These are phyloP conservation scores for Xylaria sp. DNA, from an alignment of 2,329 filamentous ascomycete species.

Conservation along the genomic window DNA sequence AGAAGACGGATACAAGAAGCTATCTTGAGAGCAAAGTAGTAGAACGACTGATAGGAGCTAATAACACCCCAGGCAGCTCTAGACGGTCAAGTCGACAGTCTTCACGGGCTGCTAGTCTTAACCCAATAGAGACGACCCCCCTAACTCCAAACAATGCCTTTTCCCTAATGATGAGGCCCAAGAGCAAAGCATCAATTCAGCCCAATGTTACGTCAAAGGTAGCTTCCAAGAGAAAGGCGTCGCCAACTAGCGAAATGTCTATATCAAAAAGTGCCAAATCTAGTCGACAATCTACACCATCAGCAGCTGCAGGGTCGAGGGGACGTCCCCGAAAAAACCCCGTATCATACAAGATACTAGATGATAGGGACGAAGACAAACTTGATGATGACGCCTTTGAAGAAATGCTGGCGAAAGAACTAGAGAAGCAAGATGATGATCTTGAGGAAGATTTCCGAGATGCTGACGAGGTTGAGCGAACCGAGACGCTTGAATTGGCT, in stretches of 20 bases:
- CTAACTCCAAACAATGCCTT: slow-evolving; percentile 53
- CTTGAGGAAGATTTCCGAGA: slow-evolving; percentile 46
- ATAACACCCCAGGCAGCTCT: slow-evolving; percentile 51
- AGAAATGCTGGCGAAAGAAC: slow-evolving; percentile 71
- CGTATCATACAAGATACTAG: slow-evolving; percentile 57
- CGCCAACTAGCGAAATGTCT: slow-evolving; percentile 41
- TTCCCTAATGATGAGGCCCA: slow-evolving; percentile 58
- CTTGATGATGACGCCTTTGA: slow-evolving; percentile 88
- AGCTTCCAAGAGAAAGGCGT: slow-evolving; percentile 45
- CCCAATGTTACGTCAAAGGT: slow-evolving; percentile 35
- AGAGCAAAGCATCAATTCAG: slow-evolving; percentile 30
- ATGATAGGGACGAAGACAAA: slow-evolving; percentile 64
- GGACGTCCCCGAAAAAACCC: slow-evolving; percentile 55
- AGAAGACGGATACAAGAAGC: slow-evolving; percentile 65
- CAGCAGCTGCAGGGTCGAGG: slow-evolving; percentile 53
- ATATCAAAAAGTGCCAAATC: slow-evolving; percentile 74
- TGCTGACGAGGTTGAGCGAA: slow-evolving; percentile 67
- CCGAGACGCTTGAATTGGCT: slow-evolving; percentile 74
- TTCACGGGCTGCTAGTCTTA: slow-evolving; percentile 47
- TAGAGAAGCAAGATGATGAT: slow-evolving; percentile 50
- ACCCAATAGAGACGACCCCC: slow-evolving; percentile 30
- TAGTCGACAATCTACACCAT: slow-evolving; percentile 76
- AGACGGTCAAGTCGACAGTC: slow-evolving; percentile 44
- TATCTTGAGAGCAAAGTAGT: slow-evolving; percentile 83
- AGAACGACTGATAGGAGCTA: slow-evolving; percentile 62